Base-by-base conservation (phyloP, 495 filamentous ascomycete species). In the Hypomontagnella monticulosa region DNA sequence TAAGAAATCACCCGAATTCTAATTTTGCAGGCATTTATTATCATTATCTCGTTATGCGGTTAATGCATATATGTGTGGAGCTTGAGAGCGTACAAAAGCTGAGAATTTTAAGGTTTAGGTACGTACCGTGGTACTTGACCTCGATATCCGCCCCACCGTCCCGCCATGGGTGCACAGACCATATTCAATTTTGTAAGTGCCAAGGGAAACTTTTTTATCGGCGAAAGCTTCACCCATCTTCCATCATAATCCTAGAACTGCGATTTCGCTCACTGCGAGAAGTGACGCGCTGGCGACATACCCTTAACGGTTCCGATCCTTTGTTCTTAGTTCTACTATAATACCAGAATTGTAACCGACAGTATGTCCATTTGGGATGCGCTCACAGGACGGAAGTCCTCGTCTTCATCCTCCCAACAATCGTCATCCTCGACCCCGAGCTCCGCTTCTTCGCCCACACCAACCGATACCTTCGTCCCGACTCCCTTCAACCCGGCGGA, bases 321-420 rank as follows among this genome's bases (percentile, higher is more conserved):
- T 53, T 59, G 43, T 57, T 37, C 23, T 18, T 9, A 19, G 34
- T 2, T 27, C 6, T 40, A 30, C 3, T 43, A 42, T 6, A 19
- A 37, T 10, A 34, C 49, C 18, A n/a, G 32, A 27, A 57, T 48
- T 52, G 36, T 18, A 60, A 11, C 19, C 38, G 16, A n/a, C 59
- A 63, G 49, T 59, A 92, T 92, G 91, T 84, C 88, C 20, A 85
- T 95, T 75, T 97, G 93, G 93, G 92, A 96, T 74, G 87, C 89
- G 41, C 80, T 97, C 73, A 89, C 91, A 14, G 93, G 93, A 67
- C 88, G 88, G 76, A 96, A 93, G 81, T 85, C 88, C 60, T 77
- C 79, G 14, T 79, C 82, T 7, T 75, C 79, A 12, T 61, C 76
- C 27, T 75, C 73, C 9, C 72, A 70, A 32, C 61, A 73, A 52